Evolutionary conservation across 2,329 filamentous ascomycete genomes (phyloP).

Genomic region (Aspergillus clavatus): DNA sequence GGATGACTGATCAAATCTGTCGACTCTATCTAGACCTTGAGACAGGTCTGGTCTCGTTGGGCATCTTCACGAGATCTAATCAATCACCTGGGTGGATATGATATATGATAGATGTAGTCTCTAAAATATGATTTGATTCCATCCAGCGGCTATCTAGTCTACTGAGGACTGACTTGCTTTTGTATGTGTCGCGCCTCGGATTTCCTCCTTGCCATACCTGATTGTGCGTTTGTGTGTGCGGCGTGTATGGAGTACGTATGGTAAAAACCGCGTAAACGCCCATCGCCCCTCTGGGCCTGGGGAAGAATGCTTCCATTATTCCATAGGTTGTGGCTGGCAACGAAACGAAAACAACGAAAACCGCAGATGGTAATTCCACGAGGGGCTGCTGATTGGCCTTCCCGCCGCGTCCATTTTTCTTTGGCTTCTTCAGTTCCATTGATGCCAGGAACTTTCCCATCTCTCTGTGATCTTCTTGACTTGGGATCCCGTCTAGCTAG

Average conservation of each 20-base stretch:
- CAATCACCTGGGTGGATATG: background rate
- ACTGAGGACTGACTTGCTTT: too few relatives aligned
- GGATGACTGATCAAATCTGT: background rate
- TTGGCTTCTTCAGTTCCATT: constrained; percentile 1
- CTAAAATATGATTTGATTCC: background rate
- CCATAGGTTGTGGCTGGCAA: background rate
- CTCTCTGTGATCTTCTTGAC: constrained; percentile 18
- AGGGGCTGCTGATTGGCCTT: constrained; percentile 22
- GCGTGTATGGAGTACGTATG: too few relatives aligned
- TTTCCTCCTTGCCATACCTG: too few relatives aligned
- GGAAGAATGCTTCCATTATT: too few relatives aligned
- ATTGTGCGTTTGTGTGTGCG: constrained; percentile 9
- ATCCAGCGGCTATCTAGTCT: too few relatives aligned
- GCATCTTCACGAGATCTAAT: background rate
- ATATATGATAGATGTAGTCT: background rate
- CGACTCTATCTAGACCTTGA: too few relatives aligned
- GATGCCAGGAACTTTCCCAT: constrained; percentile 25
- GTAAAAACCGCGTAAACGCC: constrained; percentile 18
- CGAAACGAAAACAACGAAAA: background rate
- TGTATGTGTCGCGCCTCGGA: too few relatives aligned
- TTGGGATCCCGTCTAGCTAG: constrained; percentile 26
- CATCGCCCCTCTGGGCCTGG: too few relatives aligned
- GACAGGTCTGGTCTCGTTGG: background rate
- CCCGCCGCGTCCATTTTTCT: constrained; percentile 18
- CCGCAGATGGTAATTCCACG: constrained; percentile 24